Evolutionary conservation across 1,284 basidiomycete species (phyloP).

Genomic region (Fistulina hepatica): DNA sequence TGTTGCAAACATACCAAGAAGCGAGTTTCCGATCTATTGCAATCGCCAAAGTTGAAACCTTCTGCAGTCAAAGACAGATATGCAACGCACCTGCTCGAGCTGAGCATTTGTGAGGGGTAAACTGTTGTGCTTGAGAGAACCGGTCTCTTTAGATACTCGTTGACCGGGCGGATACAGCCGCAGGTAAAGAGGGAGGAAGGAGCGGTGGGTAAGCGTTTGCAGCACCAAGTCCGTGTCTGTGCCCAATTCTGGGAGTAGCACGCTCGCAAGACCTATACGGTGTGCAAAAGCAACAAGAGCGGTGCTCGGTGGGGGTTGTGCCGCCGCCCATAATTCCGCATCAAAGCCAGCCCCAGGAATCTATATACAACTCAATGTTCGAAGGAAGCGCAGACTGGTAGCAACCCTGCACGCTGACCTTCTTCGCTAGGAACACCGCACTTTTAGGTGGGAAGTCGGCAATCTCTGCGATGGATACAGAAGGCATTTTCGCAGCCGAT

Average conservation of each 20-base stretch:
- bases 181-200: constrained; percentile 54
- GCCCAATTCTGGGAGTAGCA: too few species aligned
- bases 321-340: constrained; percentile 55
- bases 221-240: constrained; percentile 42
- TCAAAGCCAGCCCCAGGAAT: too few species aligned
- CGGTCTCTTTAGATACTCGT: constrained; percentile 39
- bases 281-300: constrained; percentile 67
- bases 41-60: too few species aligned
- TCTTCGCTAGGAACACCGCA: too few species aligned
- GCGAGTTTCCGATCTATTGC: constrained; percentile 85
- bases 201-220: constrained; percentile 75
- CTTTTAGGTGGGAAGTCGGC: too few species aligned
- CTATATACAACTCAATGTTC: too few species aligned
- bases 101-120: constrained; percentile 66
- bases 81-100: constrained; percentile 56
- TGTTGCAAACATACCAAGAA: constrained; percentile 84
- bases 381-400: too few species aligned
- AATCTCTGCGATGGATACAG: too few species aligned
- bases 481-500: too few species aligned
- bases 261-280: constrained; percentile 54
- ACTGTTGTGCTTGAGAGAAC: constrained; percentile 41
- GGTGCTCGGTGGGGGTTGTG: constrained; percentile 62
- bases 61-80: too few species aligned
- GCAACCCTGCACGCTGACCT: too few species aligned
- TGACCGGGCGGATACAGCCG: too few species aligned